phyloP scores from a whole-genome alignment of 2,329 filamentous ascomycete genomes.

The Scedosporium boydii region DNA sequence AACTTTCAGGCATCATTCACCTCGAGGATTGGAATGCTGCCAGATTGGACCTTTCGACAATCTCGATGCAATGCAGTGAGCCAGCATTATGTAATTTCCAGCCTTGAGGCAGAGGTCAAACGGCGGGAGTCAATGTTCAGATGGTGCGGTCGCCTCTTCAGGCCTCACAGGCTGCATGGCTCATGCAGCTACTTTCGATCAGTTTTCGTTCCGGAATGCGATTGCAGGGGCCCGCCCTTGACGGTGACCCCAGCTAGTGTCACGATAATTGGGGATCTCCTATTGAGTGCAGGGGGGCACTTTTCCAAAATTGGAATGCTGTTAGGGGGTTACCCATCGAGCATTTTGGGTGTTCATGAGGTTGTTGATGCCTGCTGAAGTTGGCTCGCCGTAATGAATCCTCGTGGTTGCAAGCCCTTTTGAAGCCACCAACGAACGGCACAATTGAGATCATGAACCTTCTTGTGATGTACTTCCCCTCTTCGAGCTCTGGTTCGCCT shows the following conservation, averaged over 20 bases:
- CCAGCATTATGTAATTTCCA: background rate
- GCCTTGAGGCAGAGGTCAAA: background rate
- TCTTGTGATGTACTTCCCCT: too few relatives aligned
- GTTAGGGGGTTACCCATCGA: background rate
- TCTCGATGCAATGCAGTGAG: background rate
- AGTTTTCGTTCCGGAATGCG: constrained; percentile 4
- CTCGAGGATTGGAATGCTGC: background rate
- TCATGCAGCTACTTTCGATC: constrained; percentile 6
- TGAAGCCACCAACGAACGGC: too few relatives aligned
- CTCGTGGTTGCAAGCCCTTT: too few relatives aligned
- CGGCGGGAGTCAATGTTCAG: background rate
- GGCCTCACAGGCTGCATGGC: background rate
- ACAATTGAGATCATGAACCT: too few relatives aligned
- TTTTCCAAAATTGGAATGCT: background rate
- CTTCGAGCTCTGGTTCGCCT: background rate
- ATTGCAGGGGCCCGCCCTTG: background rate
- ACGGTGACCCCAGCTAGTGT: background rate
- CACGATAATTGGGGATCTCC: constrained; percentile 1
- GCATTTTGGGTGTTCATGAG: background rate
- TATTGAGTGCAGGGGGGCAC: background rate
- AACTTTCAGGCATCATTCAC: background rate
- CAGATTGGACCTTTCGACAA: background rate
- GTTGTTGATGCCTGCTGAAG: background rate
- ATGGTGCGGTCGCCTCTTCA: background rate
- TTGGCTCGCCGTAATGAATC: too few relatives aligned